phyloP scores from a whole-genome alignment of 2,329 filamentous ascomycete genomes.

The Hypoxylon sp. region DNA sequence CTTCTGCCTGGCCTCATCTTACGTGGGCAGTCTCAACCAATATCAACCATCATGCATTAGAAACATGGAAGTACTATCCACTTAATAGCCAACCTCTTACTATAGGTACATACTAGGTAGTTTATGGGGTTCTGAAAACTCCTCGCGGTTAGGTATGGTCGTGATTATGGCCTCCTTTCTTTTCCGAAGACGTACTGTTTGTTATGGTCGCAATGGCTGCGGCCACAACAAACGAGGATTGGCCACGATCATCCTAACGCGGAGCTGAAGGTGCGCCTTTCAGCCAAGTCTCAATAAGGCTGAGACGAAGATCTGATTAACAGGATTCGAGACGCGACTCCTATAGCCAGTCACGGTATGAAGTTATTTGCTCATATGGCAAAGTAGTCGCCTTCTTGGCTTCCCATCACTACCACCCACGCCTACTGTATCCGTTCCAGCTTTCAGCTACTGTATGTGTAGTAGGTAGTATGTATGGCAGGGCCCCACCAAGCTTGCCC shows the following conservation, averaged over 20 bases:
- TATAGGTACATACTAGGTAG: no score
- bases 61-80: conserved; percentile 24
- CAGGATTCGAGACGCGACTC: conserved; percentile 3
- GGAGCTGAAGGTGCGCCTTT: neutral
- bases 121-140: conserved; percentile 3
- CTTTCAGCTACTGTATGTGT: conserved; percentile 21
- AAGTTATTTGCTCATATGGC: conserved; percentile 3
- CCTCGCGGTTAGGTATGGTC: conserved; percentile 21
- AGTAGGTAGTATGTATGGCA: conserved; percentile 34
- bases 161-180: conserved; percentile 25
- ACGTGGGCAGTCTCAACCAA: conserved; percentile 12
- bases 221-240: conserved; percentile 28
- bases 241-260: conserved; percentile 13
- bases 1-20: conserved; percentile 13
- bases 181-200: conserved; percentile 25
- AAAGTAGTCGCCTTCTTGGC: conserved; percentile 8
- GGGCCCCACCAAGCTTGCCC: conserved; percentile 20
- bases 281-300: conserved; percentile 28
- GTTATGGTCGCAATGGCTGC: conserved; percentile 25
- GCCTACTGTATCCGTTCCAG: conserved; percentile 13
- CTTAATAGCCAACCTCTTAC: conserved; percentile 23
- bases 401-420: conserved; percentile 1
- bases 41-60: conserved; percentile 30
- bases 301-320: conserved; percentile 21
- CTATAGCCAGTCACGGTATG: conserved; percentile 3